Evolutionary conservation across 768 basidiomycete genomes (phyloP), one percentile per base, ranked within the genome.

Genomic region (Macrolepiota dolichaula): DNA sequence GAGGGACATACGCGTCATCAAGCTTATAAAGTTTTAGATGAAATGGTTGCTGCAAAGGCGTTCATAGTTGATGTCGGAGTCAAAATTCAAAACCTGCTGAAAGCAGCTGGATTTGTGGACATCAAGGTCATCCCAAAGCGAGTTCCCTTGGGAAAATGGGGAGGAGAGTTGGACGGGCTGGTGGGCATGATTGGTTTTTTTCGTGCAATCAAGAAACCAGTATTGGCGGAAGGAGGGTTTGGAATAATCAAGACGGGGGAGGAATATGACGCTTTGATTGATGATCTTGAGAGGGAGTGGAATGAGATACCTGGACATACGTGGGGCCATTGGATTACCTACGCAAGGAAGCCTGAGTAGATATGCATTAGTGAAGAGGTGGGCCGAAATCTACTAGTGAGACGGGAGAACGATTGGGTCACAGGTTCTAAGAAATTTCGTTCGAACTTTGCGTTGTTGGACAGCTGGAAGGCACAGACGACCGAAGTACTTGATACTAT

Each of bases 211-310:
- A 60, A 59, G 47, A 17, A 29, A n/a, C 54, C 55, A 17, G 54
- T 63, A 1, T 37, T 63, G 15, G 15, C 40, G 29, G 50, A 55
- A n/a, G 63, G 62, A 7, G 62, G 62, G 11, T 38, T 63, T 12
- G 62, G 63, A 17, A 24, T 61, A 19, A 50, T 61, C 5, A n/a
- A 11, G 7, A 42, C 37, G 11, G 56, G 56, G 13, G 53, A 60
- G 46, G 63, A 64, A 25, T 64, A 61, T 32, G 63, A 64, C 35
- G 49, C 38, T 6, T 13, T 61, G 11, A 32, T 64, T 17, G 52
- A 61, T 3, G 63, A 52, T 6, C 3, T 64, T 7, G 25, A 25
- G 40, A 64, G 46, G 38, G 24, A 24, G 17, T 53, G 51, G 13
- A 36, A 60, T 4, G 59, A 60, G 12, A 46, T 36, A 7, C 59